phyloP scores from a whole-genome alignment of 2,329 filamentous ascomycete genomes.

The Cladosporium sp. region DNA sequence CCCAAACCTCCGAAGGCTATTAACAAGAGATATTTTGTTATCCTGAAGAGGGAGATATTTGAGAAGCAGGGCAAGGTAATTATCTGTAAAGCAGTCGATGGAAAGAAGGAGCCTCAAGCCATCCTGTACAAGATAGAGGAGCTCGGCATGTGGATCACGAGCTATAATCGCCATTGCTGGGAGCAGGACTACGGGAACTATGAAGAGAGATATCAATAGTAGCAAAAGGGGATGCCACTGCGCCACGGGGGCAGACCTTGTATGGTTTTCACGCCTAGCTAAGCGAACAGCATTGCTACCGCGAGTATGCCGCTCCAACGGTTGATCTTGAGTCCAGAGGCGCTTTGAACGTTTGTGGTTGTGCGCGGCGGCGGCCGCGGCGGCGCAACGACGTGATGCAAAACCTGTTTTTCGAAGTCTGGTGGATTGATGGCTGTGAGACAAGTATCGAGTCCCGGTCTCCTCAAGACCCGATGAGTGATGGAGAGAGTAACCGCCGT shows the following conservation, averaged over 20 bases:
- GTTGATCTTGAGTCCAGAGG: slow-evolving; percentile 5
- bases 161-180: slow-evolving; percentile 5
- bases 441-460: no score
- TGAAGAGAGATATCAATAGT: slow-evolving; percentile 9
- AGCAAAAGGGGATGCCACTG: slow-evolving; percentile 3
- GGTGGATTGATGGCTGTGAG: no score
- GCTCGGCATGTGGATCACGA: slow-evolving; percentile 7
- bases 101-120: slow-evolving; percentile 7
- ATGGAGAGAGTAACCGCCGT: no score
- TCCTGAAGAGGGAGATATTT: slow-evolving; percentile 7
- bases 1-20: slow-evolving; percentile 8
- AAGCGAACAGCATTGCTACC: slow-evolving; percentile 3
- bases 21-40: slow-evolving; percentile 5
- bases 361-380: neutral
- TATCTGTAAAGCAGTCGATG: slow-evolving; percentile 7
- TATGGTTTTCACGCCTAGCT: slow-evolving; percentile 2
- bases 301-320: slow-evolving; percentile 1
- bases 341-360: neutral
- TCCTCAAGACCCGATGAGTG: no score
- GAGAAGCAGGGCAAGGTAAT: slow-evolving; percentile 8
- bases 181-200: slow-evolving; percentile 6
- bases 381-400: no score
- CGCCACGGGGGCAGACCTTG: neutral
- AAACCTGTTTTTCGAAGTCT: no score
- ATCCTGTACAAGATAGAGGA: slow-evolving; percentile 5